Base-by-base conservation (phyloP, 192 early-diverging fungal genomes). In the Podila minutissima region DNA sequence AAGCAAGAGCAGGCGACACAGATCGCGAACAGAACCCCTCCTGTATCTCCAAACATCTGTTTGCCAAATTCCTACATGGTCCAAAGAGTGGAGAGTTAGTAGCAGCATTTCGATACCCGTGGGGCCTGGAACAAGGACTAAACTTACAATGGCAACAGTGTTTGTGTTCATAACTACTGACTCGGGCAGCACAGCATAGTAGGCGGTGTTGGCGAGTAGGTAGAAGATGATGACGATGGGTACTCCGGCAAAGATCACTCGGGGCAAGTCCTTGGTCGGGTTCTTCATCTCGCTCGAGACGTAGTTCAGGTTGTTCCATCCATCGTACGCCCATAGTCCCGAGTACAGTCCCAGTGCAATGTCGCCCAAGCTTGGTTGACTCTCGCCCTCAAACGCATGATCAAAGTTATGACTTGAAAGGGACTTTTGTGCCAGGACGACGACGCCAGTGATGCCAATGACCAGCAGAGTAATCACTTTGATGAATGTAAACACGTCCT, bases 201-300 rank as follows among this genome's bases (percentile, higher is more conserved):
- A 97, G 2, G 95, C 93, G 3, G 93, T 88, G 73, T 96, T 95
- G 33, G 93, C 91, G 69, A 95, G 74, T 11, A 95, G 79, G 76
- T 97, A 97, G 28, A 91, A 89, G 19, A 91, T 57, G 3, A 93
- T 89, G 31, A 93, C 91, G 37, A 93, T 76, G 6, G 87, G 88
- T 20, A 97, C 86, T 0, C 94, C 91, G 20, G 92, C 88, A 67
- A 93, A 89, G n/a, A 93, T 92, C 6, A 94, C 92, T 66, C 90
- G 88, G 17, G 94, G 94, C 50, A 96, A 79, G 68, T 95, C 95
- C 32, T 90, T 89, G 9, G 91, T 87, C 32, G 95, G 95, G 57
- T 89, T 84, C 71, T 93, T 91, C 87, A 97, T 92, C 86, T 97
- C 95, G 55, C 92, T 93, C 55, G 94, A 89, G 55, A 92, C 90